phyloP scores from a whole-genome alignment of 1,284 basidiomycete species.

The Farysia itapuensis region DNA sequence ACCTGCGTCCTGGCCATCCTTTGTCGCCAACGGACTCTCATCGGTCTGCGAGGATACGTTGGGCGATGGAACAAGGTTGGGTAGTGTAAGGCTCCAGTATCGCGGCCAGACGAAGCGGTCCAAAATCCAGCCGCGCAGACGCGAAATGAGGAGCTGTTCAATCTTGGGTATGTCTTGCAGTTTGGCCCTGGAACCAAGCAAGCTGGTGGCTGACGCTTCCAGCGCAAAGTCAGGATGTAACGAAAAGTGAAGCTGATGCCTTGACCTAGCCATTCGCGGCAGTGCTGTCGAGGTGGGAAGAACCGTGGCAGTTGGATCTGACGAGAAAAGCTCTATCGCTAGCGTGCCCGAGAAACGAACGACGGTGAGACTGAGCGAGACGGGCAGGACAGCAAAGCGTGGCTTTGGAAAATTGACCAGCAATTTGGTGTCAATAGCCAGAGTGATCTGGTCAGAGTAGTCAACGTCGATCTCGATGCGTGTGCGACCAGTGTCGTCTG shows the following conservation, averaged over 20 bases:
- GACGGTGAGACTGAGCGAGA: conserved; percentile 65
- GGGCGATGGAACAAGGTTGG: conserved; percentile 44
- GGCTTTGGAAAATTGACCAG: conserved; percentile 66
- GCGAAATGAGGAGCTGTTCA: conserved; percentile 65
- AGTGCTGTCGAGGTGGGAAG: conserved; percentile 5
- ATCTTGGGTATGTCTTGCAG: conserved; percentile 68
- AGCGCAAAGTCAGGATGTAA: conserved; percentile 67
- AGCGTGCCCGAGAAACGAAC: conserved; percentile 65
- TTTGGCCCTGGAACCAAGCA: conserved; percentile 66
- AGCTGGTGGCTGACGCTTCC: conserved; percentile 64
- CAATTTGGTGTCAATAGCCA: conserved; percentile 65
- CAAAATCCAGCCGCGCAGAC: conserved; percentile 63
- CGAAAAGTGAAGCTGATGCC: conserved; percentile 63
- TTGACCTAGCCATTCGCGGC: conserved; percentile 15
- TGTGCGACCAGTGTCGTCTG: conserved; percentile 64
- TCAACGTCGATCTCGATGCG: conserved; percentile 66
- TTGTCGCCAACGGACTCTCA: no score
- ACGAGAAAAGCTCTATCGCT: conserved; percentile 16
- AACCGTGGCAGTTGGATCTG: conserved; percentile 18
- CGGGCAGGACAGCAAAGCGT: conserved; percentile 66
- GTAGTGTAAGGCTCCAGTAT: conserved; percentile 62
- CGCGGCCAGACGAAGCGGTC: conserved; percentile 65
- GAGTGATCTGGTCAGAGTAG: conserved; percentile 64
- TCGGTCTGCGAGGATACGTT: conserved; percentile 2
- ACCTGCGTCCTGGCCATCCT: background rate